phyloP scores from a whole-genome alignment of 805 yeast genomes.

The Myxozyma sirexii region DNA sequence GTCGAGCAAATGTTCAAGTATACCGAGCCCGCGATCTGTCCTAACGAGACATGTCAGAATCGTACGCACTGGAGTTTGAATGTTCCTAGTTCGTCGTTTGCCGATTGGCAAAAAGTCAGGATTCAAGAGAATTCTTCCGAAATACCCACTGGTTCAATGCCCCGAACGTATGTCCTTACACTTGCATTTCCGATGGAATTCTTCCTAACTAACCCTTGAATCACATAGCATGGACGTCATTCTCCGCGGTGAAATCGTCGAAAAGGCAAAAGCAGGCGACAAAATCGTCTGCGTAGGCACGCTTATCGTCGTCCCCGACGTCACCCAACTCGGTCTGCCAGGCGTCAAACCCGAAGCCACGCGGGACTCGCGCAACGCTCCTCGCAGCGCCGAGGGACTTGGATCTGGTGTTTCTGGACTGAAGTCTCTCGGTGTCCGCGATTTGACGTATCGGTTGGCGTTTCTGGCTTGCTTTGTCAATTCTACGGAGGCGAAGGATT shows the following conservation, averaged over 20 bases:
- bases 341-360: slow-evolving; percentile 88
- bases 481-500: slow-evolving; percentile 52
- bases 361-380: slow-evolving; percentile 62
- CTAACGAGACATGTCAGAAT: slow-evolving; percentile 83
- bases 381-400: slow-evolving; percentile 64
- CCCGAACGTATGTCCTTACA: slow-evolving; percentile 56
- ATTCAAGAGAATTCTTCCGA: slow-evolving; percentile 96
- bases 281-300: slow-evolving; percentile 92
- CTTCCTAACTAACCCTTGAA: no score
- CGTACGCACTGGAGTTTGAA: slow-evolving; percentile 83
- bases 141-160: slow-evolving; percentile 98
- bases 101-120: slow-evolving; percentile 96
- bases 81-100: slow-evolving; percentile 78
- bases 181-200: no score
- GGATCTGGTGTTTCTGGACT: slow-evolving; percentile 88
- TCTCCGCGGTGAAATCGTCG: slow-evolving; percentile 90
- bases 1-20: slow-evolving; percentile 91
- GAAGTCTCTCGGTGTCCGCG: slow-evolving; percentile 89
- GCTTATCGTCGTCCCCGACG: slow-evolving; percentile 92
- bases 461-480: slow-evolving; percentile 89
- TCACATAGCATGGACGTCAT: slow-evolving; percentile 78
- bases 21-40: slow-evolving; percentile 93
- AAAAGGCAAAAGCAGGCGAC: slow-evolving; percentile 96
- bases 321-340: slow-evolving; percentile 89
- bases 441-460: slow-evolving; percentile 86